Evolutionary conservation across 192 early-diverging fungal species (phyloP).

Genomic region (Gonapodya prolifera): DNA sequence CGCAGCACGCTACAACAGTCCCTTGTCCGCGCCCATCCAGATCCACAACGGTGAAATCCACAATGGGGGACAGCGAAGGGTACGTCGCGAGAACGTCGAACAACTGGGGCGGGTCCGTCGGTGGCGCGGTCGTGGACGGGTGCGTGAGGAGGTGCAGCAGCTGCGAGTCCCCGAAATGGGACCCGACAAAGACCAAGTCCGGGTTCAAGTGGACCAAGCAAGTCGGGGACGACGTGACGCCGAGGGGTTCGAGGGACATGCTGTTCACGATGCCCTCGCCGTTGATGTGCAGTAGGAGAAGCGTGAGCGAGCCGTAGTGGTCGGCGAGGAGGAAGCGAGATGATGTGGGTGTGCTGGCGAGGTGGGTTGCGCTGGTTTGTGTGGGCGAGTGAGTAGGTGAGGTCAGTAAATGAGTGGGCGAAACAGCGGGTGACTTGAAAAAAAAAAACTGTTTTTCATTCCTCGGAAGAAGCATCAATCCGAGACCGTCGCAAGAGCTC

Average conservation of each 20-base stretch:
- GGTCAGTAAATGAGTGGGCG: too few species aligned
- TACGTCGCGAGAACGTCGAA: slow-evolving; percentile 49
- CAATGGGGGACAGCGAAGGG: slow-evolving; percentile 68
- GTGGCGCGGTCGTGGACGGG: too few species aligned
- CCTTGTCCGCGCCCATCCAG: slow-evolving; percentile 52
- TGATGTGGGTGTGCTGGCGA: slow-evolving; percentile 28
- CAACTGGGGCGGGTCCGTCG: slow-evolving; percentile 15
- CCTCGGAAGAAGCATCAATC: slow-evolving; percentile 7
- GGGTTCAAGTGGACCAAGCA: slow-evolving; percentile 54
- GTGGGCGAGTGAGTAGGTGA: too few species aligned
- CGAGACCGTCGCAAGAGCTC: neutral
- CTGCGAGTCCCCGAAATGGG: slow-evolving; percentile 72
- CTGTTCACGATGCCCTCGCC: slow-evolving; percentile 15
- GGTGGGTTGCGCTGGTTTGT: too few species aligned
- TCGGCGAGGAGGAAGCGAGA: slow-evolving; percentile 60
- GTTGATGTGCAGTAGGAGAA: slow-evolving; percentile 33
- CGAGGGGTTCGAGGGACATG: slow-evolving; percentile 31
- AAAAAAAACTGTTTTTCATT: slow-evolving; percentile 31
- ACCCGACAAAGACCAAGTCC: slow-evolving; percentile 69
- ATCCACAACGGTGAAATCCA: slow-evolving; percentile 77
- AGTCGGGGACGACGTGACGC: slow-evolving; percentile 27
- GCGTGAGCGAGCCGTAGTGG: slow-evolving; percentile 42
- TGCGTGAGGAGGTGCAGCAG: slow-evolving; percentile 47
- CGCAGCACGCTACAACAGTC: slow-evolving; percentile 81
- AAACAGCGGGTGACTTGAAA: too few species aligned